phyloP scores from a whole-genome alignment of 805 yeast genomes.

The Kodamaea lidongshanica region DNA sequence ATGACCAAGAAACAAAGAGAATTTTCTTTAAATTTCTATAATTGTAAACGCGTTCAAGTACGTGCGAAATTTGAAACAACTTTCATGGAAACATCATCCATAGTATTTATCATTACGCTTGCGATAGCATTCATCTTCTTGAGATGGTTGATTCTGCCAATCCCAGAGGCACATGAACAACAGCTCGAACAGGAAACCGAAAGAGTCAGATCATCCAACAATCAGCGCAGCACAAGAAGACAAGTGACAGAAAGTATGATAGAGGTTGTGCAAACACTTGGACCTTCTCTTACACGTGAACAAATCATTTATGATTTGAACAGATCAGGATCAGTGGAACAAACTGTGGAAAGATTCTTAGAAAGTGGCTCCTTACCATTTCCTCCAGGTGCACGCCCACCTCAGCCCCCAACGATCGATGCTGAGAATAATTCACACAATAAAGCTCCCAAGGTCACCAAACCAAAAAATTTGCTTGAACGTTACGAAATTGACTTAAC shows the following conservation, averaged over 20 bases:
- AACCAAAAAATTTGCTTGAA: constrained; percentile 24
- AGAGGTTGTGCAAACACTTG: constrained; percentile 76
- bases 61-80: not conserved
- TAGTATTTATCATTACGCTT: constrained; percentile 44
- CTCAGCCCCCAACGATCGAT: constrained; percentile 2
- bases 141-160: constrained; percentile 61
- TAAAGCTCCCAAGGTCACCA: constrained; percentile 12
- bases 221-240: too few species aligned
- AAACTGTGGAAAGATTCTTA: constrained; percentile 67
- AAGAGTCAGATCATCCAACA: constrained; percentile 10
- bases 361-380: constrained; percentile 54
- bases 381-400: constrained; percentile 36
- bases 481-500: constrained; percentile 36
- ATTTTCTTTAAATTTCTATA: not conserved
- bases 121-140: constrained; percentile 52
- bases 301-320: constrained; percentile 73
- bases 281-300: constrained; percentile 61
- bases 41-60: not conserved
- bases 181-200: constrained; percentile 9
- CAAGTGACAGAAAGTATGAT: constrained; percentile 67
- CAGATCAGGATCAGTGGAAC: constrained; percentile 73
- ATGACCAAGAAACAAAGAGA: not conserved
- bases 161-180: constrained; percentile 33
- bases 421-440: constrained; percentile 7
- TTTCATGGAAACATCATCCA: constrained; percentile 49